These are phyloP conservation scores for Trichosporon sp. DNA, from an alignment of 1,284 basidiomycete genomes.

Conservation along the genomic window DNA sequence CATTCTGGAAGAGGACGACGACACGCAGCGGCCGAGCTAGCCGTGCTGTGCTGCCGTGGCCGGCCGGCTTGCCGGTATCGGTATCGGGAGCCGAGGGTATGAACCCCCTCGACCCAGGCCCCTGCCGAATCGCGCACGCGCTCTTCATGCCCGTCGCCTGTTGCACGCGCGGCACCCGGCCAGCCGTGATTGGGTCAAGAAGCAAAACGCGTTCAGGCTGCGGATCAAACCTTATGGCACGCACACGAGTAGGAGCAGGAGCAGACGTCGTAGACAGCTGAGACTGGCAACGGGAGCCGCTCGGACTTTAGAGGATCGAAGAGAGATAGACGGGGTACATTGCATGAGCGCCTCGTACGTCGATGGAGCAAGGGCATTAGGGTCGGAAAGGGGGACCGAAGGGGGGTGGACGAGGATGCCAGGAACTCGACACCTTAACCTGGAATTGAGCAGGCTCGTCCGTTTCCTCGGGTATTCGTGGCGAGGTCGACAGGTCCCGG, in stretches of 20 bases:
- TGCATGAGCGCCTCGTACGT: background rate
- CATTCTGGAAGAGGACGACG: background rate
- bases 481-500: background rate
- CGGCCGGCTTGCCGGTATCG: background rate
- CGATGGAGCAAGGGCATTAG: background rate
- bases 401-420: background rate
- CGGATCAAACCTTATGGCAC: background rate
- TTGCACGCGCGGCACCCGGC: too few relatives aligned
- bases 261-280: background rate
- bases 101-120: too few relatives aligned
- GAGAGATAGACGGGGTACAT: background rate
- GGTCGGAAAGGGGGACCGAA: background rate
- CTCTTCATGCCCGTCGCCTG: too few relatives aligned
- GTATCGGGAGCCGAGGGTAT: too few relatives aligned
- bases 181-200: background rate
- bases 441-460: background rate
- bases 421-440: background rate
- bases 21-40: background rate
- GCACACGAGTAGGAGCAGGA: background rate
- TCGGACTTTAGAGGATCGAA: background rate
- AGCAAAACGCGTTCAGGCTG: background rate
- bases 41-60: background rate
- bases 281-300: too few relatives aligned
- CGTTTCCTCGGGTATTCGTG: background rate
- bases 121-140: background rate